These are phyloP conservation scores for Podila clonocystis DNA, from an alignment of 192 early-diverging fungal species.

Conservation along the genomic window DNA sequence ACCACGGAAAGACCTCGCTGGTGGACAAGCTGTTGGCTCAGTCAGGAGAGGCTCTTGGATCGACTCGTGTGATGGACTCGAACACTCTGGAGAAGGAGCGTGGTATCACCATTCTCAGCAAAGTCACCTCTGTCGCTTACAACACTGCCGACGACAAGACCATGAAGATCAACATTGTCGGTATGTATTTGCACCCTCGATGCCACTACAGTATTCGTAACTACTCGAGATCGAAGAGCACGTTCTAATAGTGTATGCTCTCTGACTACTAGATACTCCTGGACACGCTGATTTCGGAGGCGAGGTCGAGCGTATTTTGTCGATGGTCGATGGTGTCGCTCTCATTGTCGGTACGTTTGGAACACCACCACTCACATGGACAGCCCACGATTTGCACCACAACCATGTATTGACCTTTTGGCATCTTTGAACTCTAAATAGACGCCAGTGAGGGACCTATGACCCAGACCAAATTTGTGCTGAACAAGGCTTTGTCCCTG, in stretches of 20 bases:
- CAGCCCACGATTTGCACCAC: too few species aligned
- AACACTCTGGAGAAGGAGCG: slow-evolving; percentile 86
- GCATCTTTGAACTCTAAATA: background rate
- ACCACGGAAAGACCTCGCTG: slow-evolving; percentile 84
- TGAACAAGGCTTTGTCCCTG: slow-evolving; percentile 79
- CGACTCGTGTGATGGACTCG: slow-evolving; percentile 83
- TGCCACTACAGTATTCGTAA: background rate
- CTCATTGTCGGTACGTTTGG: slow-evolving; percentile 69
- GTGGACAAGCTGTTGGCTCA: slow-evolving; percentile 58
- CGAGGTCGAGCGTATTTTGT: slow-evolving; percentile 88
- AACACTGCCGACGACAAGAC: slow-evolving; percentile 47
- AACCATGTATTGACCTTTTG: too few species aligned
- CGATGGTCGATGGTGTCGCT: slow-evolving; percentile 90
- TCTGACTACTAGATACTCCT: slow-evolving; percentile 69
- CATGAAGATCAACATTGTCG: slow-evolving; percentile 87
- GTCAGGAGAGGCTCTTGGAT: slow-evolving; percentile 57
- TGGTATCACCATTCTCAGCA: slow-evolving; percentile 90
- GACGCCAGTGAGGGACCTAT: slow-evolving; percentile 88
- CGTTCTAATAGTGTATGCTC: background rate
- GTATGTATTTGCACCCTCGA: slow-evolving; percentile 12
- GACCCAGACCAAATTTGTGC: slow-evolving; percentile 91
- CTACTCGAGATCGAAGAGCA: background rate
- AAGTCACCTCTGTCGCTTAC: slow-evolving; percentile 81
- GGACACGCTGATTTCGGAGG: slow-evolving; percentile 76
- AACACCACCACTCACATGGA: too few species aligned